Evolutionary conservation across 306 rosid species (phyloP).

Genomic region (Cyamopsis tetragonoloba): DNA sequence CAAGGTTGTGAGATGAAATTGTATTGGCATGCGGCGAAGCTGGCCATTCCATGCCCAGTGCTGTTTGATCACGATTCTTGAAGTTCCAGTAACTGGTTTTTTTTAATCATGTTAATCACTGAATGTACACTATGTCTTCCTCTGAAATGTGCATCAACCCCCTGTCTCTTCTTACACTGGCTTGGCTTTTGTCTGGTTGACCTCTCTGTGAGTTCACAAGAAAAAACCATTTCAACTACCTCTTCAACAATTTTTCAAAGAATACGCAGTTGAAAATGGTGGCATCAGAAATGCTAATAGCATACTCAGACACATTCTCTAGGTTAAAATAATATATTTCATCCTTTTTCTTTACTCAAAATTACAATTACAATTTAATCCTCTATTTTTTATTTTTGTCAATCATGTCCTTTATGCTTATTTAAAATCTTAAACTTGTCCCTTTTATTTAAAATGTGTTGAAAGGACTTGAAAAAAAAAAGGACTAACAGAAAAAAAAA

Average conservation of each 20-base stretch:
- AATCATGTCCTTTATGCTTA: no score
- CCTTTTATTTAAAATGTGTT: no score
- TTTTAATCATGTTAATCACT: slow-evolving; percentile 14
- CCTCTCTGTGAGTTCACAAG: slow-evolving; percentile 58
- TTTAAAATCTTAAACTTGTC: no score
- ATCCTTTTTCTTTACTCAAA: no score
- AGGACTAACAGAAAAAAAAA: no score
- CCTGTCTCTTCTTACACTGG: slow-evolving; percentile 38
- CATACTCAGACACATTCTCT: no score
- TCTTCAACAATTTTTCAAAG: neutral
- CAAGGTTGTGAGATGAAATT: slow-evolving; percentile 5
- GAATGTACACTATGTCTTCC: slow-evolving; percentile 54
- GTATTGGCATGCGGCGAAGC: neutral
- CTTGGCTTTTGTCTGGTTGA: slow-evolving; percentile 54
- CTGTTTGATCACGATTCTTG: neutral
- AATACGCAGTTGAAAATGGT: neutral
- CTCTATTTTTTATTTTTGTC: no score
- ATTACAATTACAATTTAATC: no score
- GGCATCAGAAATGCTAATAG: no score
- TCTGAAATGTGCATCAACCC: slow-evolving; percentile 69
- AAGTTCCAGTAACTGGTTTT: neutral
- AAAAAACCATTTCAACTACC: neutral
- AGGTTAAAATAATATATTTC: no score
- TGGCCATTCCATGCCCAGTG: neutral
- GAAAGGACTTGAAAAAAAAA: no score